Conservation (phyloP, 768 basidiomycete genomes). For the Hysterangium stoloniferum region DNA sequence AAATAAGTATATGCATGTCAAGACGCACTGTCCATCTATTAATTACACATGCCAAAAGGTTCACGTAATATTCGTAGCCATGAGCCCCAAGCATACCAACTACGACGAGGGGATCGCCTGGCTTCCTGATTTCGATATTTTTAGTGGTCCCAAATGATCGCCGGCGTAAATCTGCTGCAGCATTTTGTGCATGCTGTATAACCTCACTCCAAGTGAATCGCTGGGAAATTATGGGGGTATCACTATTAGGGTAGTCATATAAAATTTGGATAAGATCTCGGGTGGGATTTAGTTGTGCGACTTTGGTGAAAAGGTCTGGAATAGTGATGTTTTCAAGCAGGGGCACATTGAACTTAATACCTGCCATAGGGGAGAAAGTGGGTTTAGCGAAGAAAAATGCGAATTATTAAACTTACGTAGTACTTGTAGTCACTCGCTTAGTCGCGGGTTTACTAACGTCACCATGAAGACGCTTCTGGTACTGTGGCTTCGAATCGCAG, state of each 20-base stretch:
- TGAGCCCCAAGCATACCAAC: neutral
- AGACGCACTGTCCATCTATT: constrained; percentile 10
- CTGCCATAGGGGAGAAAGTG: too few species aligned
- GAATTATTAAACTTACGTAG: too few species aligned
- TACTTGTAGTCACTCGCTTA: too few species aligned
- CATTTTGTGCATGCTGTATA: constrained; percentile 4
- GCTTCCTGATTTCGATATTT: neutral
- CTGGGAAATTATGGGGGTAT: neutral
- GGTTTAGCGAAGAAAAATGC: too few species aligned
- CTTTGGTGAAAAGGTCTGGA: neutral
- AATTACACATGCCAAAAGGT: constrained; percentile 1
- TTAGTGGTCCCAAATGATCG: neutral
- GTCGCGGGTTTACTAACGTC: too few species aligned
- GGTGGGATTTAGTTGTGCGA: neutral
- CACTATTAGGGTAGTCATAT: neutral
- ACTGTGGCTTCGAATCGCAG: too few species aligned
- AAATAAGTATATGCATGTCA: neutral
- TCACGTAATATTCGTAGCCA: constrained; percentile 5
- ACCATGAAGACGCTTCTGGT: too few species aligned
- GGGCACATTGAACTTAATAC: neutral
- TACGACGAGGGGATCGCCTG: neutral
- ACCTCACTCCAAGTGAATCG: neutral
- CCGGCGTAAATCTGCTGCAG: neutral
- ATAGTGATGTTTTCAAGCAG: neutral
- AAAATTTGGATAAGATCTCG: neutral